Conservation (phyloP, 2,329 filamentous ascomycete genomes). For the Emydomyces testavorans region DNA sequence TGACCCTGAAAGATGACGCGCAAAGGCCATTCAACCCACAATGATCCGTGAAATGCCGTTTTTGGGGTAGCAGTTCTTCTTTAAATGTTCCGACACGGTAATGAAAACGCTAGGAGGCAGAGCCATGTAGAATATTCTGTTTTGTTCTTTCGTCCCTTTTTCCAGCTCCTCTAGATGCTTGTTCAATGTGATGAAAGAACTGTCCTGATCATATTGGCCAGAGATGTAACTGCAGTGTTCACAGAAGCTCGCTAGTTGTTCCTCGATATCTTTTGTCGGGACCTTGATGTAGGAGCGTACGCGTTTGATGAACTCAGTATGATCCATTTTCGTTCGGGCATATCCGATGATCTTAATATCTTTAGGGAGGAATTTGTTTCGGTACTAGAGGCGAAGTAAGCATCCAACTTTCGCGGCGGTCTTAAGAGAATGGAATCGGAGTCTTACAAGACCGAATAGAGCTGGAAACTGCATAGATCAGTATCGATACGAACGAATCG, state of each 20-base stretch:
- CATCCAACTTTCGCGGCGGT: constrained; percentile 13
- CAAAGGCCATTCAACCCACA: constrained; percentile 43
- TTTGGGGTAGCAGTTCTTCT: constrained; percentile 90
- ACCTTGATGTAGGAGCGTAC: constrained; percentile 99
- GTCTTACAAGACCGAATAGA: constrained; percentile 86
- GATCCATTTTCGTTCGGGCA: constrained; percentile 99
- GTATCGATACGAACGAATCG: constrained; percentile 6
- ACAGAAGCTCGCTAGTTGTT: constrained; percentile 86
- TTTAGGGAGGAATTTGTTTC: constrained; percentile 95
- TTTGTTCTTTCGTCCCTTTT: constrained; percentile 65
- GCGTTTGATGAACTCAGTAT: constrained; percentile 82
- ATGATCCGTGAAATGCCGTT: constrained; percentile 88
- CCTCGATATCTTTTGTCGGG: constrained; percentile 91
- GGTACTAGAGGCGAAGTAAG: constrained; percentile 51
- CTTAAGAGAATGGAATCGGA: constrained; percentile 6
- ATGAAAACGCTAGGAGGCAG: constrained; percentile 96
- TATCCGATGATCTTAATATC: constrained; percentile 96
- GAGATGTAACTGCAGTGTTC: constrained; percentile 81
- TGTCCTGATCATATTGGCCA: constrained; percentile 96
- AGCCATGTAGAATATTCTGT: constrained; percentile 98
- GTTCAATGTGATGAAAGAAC: constrained; percentile 77
- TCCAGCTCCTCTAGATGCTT: constrained; percentile 79
- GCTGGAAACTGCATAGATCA: constrained; percentile 64
- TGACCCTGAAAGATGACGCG: no score
- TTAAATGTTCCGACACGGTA: constrained; percentile 91